Evolutionary conservation across 176 grass and related monocot genomes (phyloP).

Genomic region (Alopecurus myosuroides): DNA sequence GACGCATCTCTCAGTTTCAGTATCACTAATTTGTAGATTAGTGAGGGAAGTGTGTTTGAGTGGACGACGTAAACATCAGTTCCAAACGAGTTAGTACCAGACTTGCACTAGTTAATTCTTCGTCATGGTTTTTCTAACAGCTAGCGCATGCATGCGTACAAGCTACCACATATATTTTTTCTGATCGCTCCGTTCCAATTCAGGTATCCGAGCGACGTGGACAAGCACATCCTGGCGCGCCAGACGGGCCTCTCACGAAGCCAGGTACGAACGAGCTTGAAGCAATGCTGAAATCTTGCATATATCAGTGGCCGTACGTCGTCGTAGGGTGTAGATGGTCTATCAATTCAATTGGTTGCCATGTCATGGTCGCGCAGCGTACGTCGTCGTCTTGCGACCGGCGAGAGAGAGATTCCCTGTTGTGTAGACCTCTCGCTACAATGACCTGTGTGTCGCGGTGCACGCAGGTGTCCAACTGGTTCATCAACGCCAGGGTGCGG

Average conservation of each 20-base stretch:
- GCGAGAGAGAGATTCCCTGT: constrained; percentile 16
- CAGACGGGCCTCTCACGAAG: constrained; percentile 90
- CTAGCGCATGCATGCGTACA: neutral
- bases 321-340: constrained; percentile 13
- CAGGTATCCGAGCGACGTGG: constrained; percentile 95
- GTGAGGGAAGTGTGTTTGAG: neutral
- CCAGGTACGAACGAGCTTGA: constrained; percentile 42
- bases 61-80: neutral
- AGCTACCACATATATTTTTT: neutral
- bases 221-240: constrained; percentile 94
- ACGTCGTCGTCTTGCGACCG: constrained; percentile 34
- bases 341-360: constrained; percentile 43
- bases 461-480: constrained; percentile 82
- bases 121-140: neutral
- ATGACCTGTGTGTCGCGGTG: neutral
- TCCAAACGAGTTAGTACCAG: neutral
- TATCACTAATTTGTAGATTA: neutral
- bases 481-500: constrained; percentile 75
- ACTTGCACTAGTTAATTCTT: neutral
- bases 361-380: constrained; percentile 36
- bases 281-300: too few species aligned
- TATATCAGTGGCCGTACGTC: too few species aligned
- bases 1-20: neutral
- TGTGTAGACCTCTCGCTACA: neutral
- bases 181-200: neutral